Evolutionary conservation across 2,329 filamentous ascomycete genomes (phyloP).

Genomic region (Aspergillus udagawae): DNA sequence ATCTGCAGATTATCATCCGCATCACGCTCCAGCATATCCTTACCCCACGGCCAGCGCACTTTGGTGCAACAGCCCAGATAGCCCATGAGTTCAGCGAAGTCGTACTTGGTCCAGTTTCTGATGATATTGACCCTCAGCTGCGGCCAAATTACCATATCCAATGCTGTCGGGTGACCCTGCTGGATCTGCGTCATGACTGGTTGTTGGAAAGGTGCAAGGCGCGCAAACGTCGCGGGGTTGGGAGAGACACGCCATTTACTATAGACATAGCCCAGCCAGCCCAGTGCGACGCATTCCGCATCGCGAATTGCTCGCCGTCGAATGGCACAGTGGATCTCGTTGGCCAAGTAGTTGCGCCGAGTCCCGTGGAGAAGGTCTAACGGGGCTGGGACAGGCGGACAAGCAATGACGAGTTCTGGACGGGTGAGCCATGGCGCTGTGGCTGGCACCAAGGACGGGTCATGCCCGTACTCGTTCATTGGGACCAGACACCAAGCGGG

Average conservation of each 20-base stretch:
- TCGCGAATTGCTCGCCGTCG: background rate
- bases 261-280: constrained; percentile 4
- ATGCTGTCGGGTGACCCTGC: background rate
- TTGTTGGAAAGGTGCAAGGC: background rate
- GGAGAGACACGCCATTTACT: constrained; percentile 4
- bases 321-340: constrained; percentile 2
- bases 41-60: constrained; percentile 12
- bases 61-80: constrained; percentile 8
- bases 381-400: constrained; percentile 3
- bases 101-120: constrained; percentile 1
- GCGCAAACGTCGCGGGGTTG: background rate
- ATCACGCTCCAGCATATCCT: constrained; percentile 10
- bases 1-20: constrained; percentile 6
- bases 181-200: background rate
- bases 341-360: constrained; percentile 3
- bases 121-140: constrained; percentile 7
- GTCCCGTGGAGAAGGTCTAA: constrained; percentile 9
- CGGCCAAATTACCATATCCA: constrained; percentile 4
- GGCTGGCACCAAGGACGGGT: background rate
- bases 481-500: background rate
- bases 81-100: constrained; percentile 4
- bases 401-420: constrained; percentile 2
- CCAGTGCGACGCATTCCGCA: constrained; percentile 3
- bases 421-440: background rate
- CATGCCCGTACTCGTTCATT: background rate